Conservation (phyloP, 306 rosid genomes). For the Prunus fruticosa region DNA sequence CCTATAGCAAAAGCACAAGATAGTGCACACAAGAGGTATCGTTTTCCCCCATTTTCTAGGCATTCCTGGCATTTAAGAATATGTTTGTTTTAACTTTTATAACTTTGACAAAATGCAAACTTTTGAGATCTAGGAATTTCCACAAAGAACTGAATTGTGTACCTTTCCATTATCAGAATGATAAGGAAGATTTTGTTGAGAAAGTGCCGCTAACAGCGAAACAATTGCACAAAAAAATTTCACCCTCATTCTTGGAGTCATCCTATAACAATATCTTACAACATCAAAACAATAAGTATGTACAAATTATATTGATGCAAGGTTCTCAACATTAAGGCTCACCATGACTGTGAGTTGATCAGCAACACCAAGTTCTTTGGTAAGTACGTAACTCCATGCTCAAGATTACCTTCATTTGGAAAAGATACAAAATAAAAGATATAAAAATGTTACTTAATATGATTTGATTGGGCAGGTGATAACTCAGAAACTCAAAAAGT, state of each 20-base stretch:
- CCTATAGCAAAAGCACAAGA: background rate
- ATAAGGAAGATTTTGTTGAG: constrained; percentile 78
- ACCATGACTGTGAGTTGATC: constrained; percentile 66
- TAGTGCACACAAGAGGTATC: background rate
- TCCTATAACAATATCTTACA: constrained; percentile 46
- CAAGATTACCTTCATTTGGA: constrained; percentile 63
- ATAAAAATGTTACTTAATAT: background rate
- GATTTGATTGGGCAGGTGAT: background rate
- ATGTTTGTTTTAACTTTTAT: background rate
- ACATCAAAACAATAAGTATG: constrained; percentile 14
- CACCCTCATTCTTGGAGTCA: constrained; percentile 66
- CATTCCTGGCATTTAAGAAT: background rate
- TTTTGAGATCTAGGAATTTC: background rate
- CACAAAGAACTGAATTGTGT: constrained; percentile 2
- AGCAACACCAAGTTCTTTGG: constrained; percentile 48
- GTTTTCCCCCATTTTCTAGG: background rate
- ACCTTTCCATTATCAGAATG: constrained; percentile 59
- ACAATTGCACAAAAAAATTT: constrained; percentile 53
- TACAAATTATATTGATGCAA: background rate
- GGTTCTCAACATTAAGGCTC: constrained; percentile 28
- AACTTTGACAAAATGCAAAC: background rate
- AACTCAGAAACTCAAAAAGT: background rate
- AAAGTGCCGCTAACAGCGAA: constrained; percentile 57
- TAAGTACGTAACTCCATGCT: constrained; percentile 45
- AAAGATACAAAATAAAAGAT: constrained; percentile 22